Conservation (phyloP, 2,329 filamentous ascomycete species). For the Elsinoe necatrix region DNA sequence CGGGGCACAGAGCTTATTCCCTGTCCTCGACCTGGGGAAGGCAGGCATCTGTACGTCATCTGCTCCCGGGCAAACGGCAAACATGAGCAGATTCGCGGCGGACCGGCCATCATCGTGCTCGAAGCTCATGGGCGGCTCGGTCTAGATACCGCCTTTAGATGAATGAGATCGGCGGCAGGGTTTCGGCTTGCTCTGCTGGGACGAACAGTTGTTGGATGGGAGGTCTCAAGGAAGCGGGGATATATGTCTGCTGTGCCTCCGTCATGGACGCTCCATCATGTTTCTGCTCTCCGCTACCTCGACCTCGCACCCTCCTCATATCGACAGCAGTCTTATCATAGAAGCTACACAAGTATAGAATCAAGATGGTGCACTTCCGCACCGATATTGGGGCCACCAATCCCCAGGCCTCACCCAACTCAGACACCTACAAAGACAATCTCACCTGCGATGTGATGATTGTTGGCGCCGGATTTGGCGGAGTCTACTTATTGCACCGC, state of each 20-base stretch:
- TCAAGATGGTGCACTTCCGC: conserved; percentile 21
- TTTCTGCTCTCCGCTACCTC: neutral
- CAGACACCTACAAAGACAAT: conserved; percentile 22
- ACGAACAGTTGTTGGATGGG: neutral
- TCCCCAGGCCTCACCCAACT: neutral
- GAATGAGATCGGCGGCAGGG: neutral
- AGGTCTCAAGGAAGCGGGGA: conserved; percentile 1
- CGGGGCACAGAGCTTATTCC: conserved; percentile 6
- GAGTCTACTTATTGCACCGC: conserved; percentile 25
- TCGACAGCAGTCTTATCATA: neutral
- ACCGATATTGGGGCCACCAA: conserved; percentile 22
- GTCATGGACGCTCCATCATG: neutral
- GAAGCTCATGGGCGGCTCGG: neutral
- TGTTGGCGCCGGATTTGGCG: conserved; percentile 26
- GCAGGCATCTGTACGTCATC: neutral
- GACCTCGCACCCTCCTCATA: neutral
- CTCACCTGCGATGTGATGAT: conserved; percentile 26
- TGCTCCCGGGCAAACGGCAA: conserved; percentile 7
- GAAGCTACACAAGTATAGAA: neutral
- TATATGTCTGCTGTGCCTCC: neutral
- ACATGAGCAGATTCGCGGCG: conserved; percentile 5
- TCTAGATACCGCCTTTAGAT: conserved; percentile 6
- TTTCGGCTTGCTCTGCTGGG: conserved; percentile 9
- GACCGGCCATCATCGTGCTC: neutral
- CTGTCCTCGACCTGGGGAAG: neutral